Conservation (phyloP, 2,329 filamentous ascomycete species). For the Cladosporium velox region DNA sequence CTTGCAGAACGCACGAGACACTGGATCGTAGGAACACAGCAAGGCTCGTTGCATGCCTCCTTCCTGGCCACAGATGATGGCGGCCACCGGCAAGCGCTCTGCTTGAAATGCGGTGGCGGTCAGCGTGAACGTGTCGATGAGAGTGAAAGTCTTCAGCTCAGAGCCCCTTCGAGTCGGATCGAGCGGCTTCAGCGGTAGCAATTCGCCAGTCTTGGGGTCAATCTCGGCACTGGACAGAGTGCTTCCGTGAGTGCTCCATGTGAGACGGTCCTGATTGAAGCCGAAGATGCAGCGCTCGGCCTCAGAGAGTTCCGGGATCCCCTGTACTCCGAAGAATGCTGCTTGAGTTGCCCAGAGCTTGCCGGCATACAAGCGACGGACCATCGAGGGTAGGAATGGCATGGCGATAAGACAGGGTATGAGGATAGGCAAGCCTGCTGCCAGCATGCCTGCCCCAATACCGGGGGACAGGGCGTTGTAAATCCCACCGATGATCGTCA, state of each 20-base stretch:
- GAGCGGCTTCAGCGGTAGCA: not conserved
- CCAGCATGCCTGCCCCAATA: not conserved
- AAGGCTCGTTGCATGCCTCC: constrained; percentile 51
- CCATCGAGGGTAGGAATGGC: constrained; percentile 37
- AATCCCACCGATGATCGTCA: not conserved
- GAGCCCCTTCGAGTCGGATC: not conserved
- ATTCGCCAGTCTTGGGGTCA: constrained; percentile 27
- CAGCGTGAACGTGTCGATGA: constrained; percentile 48
- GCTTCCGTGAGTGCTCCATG: constrained; percentile 34
- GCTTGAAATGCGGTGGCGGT: constrained; percentile 47
- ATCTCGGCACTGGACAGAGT: constrained; percentile 10
- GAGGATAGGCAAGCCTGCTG: constrained; percentile 13
- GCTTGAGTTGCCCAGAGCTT: constrained; percentile 46
- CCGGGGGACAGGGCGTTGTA: not conserved
- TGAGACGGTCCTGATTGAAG: constrained; percentile 38
- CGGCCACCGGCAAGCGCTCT: constrained; percentile 43
- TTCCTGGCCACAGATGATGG: constrained; percentile 49
- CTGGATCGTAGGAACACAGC: constrained; percentile 51
- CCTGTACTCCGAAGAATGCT: constrained; percentile 49
- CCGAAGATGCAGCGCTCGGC: constrained; percentile 46
- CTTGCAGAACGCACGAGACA: constrained; percentile 43
- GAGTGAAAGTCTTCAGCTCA: constrained; percentile 35
- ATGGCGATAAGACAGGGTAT: constrained; percentile 36
- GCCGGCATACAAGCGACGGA: constrained; percentile 42
- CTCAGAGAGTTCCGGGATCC: constrained; percentile 42